A percentile compares a stretch with the other conserved stretches of the same genome.
phyloP scores from a whole-genome alignment of 495 filamentous ascomycete species.

The Platismatia glauca region DNA sequence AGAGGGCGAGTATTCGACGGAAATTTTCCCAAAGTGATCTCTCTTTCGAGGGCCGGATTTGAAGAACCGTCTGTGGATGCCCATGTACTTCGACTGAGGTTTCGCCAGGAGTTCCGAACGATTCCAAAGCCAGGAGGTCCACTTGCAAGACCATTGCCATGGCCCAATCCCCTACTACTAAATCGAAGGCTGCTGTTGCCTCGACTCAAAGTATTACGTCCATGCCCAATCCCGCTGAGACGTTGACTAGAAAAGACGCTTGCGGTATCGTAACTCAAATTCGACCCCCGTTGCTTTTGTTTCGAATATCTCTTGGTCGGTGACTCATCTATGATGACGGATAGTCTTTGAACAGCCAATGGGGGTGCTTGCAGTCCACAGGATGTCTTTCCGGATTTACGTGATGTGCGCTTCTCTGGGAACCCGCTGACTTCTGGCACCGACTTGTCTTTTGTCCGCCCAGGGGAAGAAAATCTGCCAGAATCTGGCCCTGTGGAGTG shows the following conservation, averaged over 20 bases:
- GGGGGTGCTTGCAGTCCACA: neutral
- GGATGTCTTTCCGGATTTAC: neutral
- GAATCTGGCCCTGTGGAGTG: conserved; percentile 11
- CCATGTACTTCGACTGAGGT: conserved; percentile 21
- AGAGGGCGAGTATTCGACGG: conserved; percentile 18
- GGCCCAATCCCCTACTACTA: conserved; percentile 39
- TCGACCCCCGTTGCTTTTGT: conserved; percentile 19
- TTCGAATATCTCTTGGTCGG: conserved; percentile 34
- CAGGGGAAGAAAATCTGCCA: neutral
- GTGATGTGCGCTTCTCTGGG: conserved; percentile 8
- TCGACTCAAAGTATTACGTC: conserved; percentile 25
- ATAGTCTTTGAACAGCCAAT: conserved; percentile 9
- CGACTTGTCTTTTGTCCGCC: neutral
- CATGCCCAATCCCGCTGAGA: conserved; percentile 33
- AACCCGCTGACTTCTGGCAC: conserved; percentile 7
- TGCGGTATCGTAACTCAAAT: conserved; percentile 11
- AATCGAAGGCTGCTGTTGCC: conserved; percentile 25
- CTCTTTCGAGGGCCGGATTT: conserved; percentile 2
- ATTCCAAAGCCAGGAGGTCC: conserved; percentile 39
- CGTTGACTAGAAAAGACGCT: conserved; percentile 10
- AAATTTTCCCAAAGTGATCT: neutral
- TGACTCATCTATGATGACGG: conserved; percentile 5
- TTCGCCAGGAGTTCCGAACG: conserved; percentile 43
- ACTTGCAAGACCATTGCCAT: conserved; percentile 36
- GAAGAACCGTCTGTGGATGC: conserved; percentile 13